Base-by-base conservation (phyloP, 2,329 filamentous ascomycete species). In the Hypomyces rosellus region DNA sequence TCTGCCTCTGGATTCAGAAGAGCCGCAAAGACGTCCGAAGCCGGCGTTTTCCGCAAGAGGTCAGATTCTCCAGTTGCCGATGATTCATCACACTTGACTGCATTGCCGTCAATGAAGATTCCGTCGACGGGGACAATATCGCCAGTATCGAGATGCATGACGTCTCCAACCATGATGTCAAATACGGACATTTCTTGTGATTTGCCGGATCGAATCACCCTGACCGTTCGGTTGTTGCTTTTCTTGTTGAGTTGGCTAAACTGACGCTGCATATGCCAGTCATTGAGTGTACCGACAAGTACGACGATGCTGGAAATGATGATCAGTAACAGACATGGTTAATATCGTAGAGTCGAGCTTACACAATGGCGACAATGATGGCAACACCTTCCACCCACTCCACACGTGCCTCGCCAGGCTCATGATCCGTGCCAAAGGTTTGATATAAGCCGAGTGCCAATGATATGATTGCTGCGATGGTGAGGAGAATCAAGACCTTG, bases 61-160 rank as follows among this genome's bases (percentile, higher is more conserved):
- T 89, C 85, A 1, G 84, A 88, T 66, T 89, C 85, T 56, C 85
- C 85, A 22, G 85, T 88, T 1, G 83, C 82, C 11, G 84, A 86
- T 3, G 84, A 87, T 61, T 89, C 85, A 58, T 88, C 85, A 59
- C 84, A 89, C 63, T 84, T 73, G 52, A 76, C 59, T 3, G 67
- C 65, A 54, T 71, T 70, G 5, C 73, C 72, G 15, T 76, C 72
- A 53, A 88, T 82, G 53, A 88, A 79, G 48, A 88, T 75, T 5
- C 85, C 85, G 61, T 89, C 85, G 1, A 83, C 84, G 0, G 85
- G 84, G 36, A 88, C 76, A 49, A 86, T 73, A 59, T 89, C 85
- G 54, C 85, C 85, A 1, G 84, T 81, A 53, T 84, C 81, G 9
- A 89, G 70, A 61, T 86, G 78, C 53, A 88, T 73, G 2, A 89